Evolutionary conservation across 768 basidiomycete species (phyloP).

Genomic region (Lactifluus subvellereus): DNA sequence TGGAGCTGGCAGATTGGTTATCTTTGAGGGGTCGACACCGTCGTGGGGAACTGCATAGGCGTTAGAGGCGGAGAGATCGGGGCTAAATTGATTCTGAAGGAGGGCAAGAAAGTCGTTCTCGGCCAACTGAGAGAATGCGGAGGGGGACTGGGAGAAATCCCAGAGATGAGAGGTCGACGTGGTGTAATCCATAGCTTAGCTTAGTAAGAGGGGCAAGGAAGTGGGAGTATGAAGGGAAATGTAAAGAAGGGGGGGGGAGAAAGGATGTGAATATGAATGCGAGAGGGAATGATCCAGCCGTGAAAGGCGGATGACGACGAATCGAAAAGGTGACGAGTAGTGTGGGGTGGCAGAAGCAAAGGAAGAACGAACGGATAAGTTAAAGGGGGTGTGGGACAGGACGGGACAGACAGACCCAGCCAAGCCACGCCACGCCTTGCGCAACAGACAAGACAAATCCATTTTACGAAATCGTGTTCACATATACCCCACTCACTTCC

Average conservation of each 20-base stretch:
- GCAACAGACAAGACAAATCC: not conserved
- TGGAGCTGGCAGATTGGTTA: conserved; percentile 45
- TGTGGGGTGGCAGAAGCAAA: too few relatives aligned
- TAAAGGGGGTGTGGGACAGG: not conserved
- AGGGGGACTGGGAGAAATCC: conserved; percentile 49
- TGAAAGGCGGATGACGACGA: not conserved
- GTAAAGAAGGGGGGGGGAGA: not conserved
- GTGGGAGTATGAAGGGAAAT: not conserved
- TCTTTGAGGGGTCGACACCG: conserved; percentile 55
- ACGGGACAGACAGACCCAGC: too few relatives aligned
- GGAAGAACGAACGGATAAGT: not conserved
- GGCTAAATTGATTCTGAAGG: conserved; percentile 58
- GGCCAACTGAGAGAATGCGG: conserved; percentile 55
- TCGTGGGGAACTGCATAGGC: conserved; percentile 33
- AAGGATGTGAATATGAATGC: not conserved
- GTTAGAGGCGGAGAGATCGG: conserved; percentile 26
- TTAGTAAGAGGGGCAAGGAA: not conserved
- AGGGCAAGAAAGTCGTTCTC: conserved; percentile 76
- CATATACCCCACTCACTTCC: not conserved
- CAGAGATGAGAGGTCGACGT: conserved; percentile 51
- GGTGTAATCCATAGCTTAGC: conserved; percentile 46
- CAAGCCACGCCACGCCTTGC: too few relatives aligned
- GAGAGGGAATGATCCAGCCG: too few relatives aligned
- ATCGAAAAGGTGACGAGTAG: too few relatives aligned
- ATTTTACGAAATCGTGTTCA: not conserved